Base-by-base conservation (phyloP, 2,329 filamentous ascomycete genomes). In the Ambrosiella cleistominuta region DNA sequence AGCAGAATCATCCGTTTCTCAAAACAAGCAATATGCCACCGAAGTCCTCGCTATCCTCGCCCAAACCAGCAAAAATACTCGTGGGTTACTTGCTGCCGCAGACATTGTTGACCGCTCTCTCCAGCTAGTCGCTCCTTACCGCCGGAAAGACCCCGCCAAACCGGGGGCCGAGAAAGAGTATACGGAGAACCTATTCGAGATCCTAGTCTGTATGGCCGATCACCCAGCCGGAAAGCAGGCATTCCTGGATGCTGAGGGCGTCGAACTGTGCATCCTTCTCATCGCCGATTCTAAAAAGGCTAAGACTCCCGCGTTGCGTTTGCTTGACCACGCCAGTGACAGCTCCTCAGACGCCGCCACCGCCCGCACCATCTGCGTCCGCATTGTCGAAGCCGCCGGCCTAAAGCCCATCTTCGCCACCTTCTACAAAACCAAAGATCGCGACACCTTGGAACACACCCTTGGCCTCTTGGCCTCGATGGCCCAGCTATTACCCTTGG, bases 1-100 rank as follows among this genome's bases (percentile, higher is more conserved):
- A 58, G 9, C 15, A 8, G 60, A 59, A 27, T 8, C 44, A 6
- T 77, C 77, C 55, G 80, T 94, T 0, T 77, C 81, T 4, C 93
- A 98, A 67, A 98, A 98, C 68, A 95, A 93, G 68, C 91, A 96
- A 68, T 98, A 97, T 68, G 80, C 89, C 0, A 88, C 91, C 13
- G 93, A 98, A 70, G 80, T 97, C 7, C 74, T 98, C 2, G 89
- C 91, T 11, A 93, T 98, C 57, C 72, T 98, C 7, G 76, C 91
- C 15, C 90, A 96, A 68, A 81, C 82, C 1, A 88, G 86, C 2
- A 63, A 77, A 0, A 70, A 77, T 42, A 89, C 88, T 64, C 75
- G 86, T 50, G 71, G 71, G 19, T 76, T 76, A 52, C 72, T 95
- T 4, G 78, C 80, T 42, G 69, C 72, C 36, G 70, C 84, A 0